A percentile compares a stretch with the other conserved stretches of the same genome.
Evolutionary conservation across 2,329 filamentous ascomycete species (phyloP).

Genomic region (Epichloe bromicola): DNA sequence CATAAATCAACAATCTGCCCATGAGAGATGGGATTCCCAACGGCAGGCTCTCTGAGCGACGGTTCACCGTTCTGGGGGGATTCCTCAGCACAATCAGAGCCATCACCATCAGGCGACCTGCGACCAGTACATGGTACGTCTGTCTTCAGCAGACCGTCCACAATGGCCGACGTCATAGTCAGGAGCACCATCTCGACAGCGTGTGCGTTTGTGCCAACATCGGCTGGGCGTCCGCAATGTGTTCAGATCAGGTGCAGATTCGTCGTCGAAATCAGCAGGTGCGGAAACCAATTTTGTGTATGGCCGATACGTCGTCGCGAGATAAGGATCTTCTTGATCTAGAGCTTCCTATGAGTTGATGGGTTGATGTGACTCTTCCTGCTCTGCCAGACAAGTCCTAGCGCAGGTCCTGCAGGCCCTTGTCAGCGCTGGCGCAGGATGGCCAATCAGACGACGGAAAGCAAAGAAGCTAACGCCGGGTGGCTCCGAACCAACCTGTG

Average conservation of each 20-base stretch:
- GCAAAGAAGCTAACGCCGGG: background rate
- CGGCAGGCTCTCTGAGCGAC: conserved; percentile 31
- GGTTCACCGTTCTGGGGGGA: conserved; percentile 27
- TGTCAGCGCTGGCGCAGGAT: no score
- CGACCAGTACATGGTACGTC: conserved; percentile 4
- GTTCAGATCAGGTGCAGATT: background rate
- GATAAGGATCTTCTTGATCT: no score
- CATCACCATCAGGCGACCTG: background rate
- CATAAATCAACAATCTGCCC: conserved; percentile 53
- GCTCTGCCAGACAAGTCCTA: no score
- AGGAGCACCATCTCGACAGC: conserved; percentile 53
- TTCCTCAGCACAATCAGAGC: conserved; percentile 10
- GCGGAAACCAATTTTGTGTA: no score
- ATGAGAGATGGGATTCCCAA: conserved; percentile 61
- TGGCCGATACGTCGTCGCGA: no score
- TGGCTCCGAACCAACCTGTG: conserved; percentile 6
- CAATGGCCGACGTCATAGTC: conserved; percentile 58
- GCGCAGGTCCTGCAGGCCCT: no score
- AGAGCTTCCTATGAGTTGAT: no score
- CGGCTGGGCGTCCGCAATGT: background rate
- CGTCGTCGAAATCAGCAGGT: no score
- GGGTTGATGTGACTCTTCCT: no score
- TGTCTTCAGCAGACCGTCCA: conserved; percentile 42
- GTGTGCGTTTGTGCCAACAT: background rate
- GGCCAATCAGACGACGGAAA: background rate